Evolutionary conservation across 345 rosid genomes (phyloP), one percentile per base, ranked within the genome.

Genomic region (Stellera chamaejasme): DNA sequence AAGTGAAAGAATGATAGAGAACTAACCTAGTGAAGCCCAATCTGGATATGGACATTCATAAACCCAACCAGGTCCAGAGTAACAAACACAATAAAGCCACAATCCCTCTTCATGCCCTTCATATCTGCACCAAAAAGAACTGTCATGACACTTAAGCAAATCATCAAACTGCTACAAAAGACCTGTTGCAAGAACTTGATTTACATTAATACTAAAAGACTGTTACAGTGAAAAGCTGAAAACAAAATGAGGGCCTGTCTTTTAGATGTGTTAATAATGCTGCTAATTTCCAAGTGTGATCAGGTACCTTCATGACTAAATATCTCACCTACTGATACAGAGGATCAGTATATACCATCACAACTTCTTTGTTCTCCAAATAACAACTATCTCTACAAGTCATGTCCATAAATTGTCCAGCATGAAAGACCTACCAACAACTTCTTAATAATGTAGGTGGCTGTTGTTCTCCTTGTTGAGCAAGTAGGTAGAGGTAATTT

Each of bases 21-120:
- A 53, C 59, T 62, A 68, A 47, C 11, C 25, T 39, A 69, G 82
- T 4, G 72, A 59, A 46, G 88, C 84, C 90, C 96, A 88, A 55
- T 74, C 78, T 11, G 98, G 95, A 63, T 76, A 77, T 11, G 90
- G 88, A 57, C 97, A 87, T 63, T 89, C 81, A 49, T 82, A 83
- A 47, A 61, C 62, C 96, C 96, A 93, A 53, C 75, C 80, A 7
- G 94, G 84, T 68, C 94, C 97, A 59, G 86, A 68, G 75, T 93
- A 87, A 27, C 60, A 76, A 74, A 87, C 51, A 19, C 87, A 83
- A 63, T 89, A 90, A 27, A 83, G 71, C 97, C 94, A 89, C 48
- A 89, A 58, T 42, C 86, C 96, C 63, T 81, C 94, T 65, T 86
- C 88, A 48, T 67, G 73, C 55, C 68, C 92, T 15, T 73, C 82